Evolutionary conservation across 2,329 filamentous ascomycete genomes (phyloP).

Genomic region (Fusarium sp.): DNA sequence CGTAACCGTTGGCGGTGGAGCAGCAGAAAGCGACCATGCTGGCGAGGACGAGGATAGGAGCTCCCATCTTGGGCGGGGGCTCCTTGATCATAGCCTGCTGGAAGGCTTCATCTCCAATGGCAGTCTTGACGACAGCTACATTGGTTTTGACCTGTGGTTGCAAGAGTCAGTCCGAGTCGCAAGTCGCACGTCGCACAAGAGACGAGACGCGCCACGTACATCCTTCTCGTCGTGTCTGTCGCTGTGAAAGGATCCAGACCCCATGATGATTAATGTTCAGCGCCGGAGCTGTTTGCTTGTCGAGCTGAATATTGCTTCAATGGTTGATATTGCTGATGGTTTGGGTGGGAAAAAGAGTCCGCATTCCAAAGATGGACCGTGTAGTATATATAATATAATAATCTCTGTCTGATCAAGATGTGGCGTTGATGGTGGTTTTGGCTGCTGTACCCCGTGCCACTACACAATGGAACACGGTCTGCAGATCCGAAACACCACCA

Average conservation of each 20-base stretch:
- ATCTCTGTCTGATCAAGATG: background rate
- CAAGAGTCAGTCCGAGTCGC: background rate
- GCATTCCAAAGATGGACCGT: background rate
- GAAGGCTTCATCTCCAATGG: slow-evolving; percentile 42
- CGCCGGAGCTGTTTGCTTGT: slow-evolving; percentile 9
- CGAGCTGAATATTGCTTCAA: slow-evolving; percentile 4
- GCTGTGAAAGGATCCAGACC: slow-evolving; percentile 30
- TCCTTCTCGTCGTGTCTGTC: slow-evolving; percentile 31
- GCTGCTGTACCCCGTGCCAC: slow-evolving; percentile 8
- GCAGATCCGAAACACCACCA: slow-evolving; percentile 36
- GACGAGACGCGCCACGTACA: slow-evolving; percentile 4
- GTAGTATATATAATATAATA: slow-evolving; percentile 31
- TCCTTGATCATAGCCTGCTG: slow-evolving; percentile 46
- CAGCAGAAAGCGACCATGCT: slow-evolving; percentile 44
- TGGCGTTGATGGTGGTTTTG: slow-evolving; percentile 7
- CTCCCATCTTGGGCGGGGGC: slow-evolving; percentile 36
- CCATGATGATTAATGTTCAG: slow-evolving; percentile 32
- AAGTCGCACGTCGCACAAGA: accelerated
- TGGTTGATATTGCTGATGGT: slow-evolving; percentile 19
- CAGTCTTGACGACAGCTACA: slow-evolving; percentile 34
- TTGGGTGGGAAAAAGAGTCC: background rate
- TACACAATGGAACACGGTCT: slow-evolving; percentile 35
- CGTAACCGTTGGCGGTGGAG: slow-evolving; percentile 48
- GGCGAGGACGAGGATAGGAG: slow-evolving; percentile 35
- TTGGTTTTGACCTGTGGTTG: slow-evolving; percentile 9